Evolutionary conservation across 2,329 filamentous ascomycete species (phyloP).

Genomic region (Cercospora sp.): DNA sequence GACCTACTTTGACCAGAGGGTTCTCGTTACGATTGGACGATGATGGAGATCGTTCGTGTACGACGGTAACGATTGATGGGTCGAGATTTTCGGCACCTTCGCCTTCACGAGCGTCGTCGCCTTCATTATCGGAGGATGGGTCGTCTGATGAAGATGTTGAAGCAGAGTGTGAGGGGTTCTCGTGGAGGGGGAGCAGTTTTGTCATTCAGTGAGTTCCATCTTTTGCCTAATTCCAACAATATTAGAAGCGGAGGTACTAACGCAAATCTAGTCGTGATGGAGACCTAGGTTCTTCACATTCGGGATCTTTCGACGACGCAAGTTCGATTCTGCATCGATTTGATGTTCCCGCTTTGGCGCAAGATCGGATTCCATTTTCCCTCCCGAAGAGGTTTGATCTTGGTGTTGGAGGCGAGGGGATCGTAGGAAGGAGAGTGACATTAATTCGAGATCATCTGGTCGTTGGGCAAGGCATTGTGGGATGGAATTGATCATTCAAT

Average conservation of each 20-base stretch:
- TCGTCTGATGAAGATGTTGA: background rate
- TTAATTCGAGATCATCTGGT: slow-evolving; percentile 27
- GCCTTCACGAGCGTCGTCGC: background rate
- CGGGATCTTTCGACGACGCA: background rate
- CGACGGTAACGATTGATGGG: slow-evolving; percentile 31
- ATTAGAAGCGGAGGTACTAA: background rate
- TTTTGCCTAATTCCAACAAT: too few relatives aligned
- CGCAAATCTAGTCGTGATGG: slow-evolving; percentile 28
- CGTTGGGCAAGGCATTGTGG: slow-evolving; percentile 33
- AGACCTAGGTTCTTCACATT: slow-evolving; percentile 22
- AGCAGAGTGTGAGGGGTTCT: background rate
- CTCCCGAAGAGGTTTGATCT: slow-evolving; percentile 30
- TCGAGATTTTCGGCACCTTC: slow-evolving; percentile 5
- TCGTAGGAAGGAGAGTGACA: slow-evolving; percentile 33
- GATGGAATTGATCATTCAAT: slow-evolving; percentile 30
- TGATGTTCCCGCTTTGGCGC: slow-evolving; percentile 12
- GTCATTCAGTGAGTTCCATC: slow-evolving; percentile 27
- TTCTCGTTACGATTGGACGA: slow-evolving; percentile 28
- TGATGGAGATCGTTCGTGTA: slow-evolving; percentile 12
- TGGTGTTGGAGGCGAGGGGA: slow-evolving; percentile 32
- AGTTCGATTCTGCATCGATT: slow-evolving; percentile 26
- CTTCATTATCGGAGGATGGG: background rate
- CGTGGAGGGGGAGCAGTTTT: slow-evolving; percentile 17
- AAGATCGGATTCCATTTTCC: slow-evolving; percentile 19
- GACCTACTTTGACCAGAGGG: slow-evolving; percentile 22